Percentiles rank a stretch among this genome's conserved stretches.
Conservation (phyloP, 2,329 filamentous ascomycete species). For the Stagonosporopsis cucurbitacearum region DNA sequence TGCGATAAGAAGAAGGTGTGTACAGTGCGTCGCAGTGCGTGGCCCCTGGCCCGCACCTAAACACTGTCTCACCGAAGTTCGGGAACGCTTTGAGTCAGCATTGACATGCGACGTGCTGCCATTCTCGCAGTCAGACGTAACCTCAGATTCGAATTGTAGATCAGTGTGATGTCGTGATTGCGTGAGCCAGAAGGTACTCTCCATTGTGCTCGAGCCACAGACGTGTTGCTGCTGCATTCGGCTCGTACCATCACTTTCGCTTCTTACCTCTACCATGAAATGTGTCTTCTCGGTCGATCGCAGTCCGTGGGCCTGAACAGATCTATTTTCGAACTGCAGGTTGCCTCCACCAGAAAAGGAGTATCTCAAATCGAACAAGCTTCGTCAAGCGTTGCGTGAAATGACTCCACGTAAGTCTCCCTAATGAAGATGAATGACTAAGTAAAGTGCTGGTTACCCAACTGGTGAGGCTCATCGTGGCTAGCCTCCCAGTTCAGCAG, state of each 20-base stretch:
- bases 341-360: background rate
- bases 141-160: slow-evolving; percentile 1
- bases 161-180: slow-evolving; percentile 5
- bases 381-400: slow-evolving; percentile 1
- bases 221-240: background rate
- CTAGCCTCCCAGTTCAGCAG: slow-evolving; percentile 23
- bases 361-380: background rate
- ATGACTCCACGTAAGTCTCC: background rate
- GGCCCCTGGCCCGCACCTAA: slow-evolving; percentile 5
- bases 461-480: slow-evolving; percentile 12
- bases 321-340: background rate
- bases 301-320: background rate
- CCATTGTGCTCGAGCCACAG: background rate
- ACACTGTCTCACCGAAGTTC: background rate
- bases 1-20: background rate
- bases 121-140: slow-evolving; percentile 11
- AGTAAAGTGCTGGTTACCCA: slow-evolving; percentile 24
- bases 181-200: background rate
- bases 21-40: background rate
- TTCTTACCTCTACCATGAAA: background rate
- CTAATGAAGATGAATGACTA: slow-evolving; percentile 25
- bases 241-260: background rate
- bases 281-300: background rate
- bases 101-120: slow-evolving; percentile 3
- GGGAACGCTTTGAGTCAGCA: slow-evolving; percentile 2